Conservation (phyloP, 345 rosid genomes). For the Abelmoschus esculentus region DNA sequence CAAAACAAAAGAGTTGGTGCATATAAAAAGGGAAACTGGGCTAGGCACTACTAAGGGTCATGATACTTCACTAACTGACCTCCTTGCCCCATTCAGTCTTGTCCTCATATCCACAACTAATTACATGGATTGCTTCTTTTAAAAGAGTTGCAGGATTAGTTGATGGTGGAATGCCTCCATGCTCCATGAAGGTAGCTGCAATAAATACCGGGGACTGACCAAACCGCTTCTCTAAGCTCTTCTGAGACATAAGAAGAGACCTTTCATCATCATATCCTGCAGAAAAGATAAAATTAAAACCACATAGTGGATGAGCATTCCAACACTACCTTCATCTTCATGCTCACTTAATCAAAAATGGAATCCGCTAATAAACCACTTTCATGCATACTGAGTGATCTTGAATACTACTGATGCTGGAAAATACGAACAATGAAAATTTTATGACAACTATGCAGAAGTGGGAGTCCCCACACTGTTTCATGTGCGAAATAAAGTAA, state of each 20-base stretch:
- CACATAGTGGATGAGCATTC: neutral
- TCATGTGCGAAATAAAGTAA: neutral
- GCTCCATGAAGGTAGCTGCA: constrained; percentile 97
- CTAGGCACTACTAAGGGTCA: constrained; percentile 4
- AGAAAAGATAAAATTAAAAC: constrained; percentile 19
- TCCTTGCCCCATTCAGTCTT: constrained; percentile 99
- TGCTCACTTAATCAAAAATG: constrained; percentile 2
- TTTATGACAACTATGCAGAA: neutral
- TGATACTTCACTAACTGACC: constrained; percentile 33
- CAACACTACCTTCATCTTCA: neutral
- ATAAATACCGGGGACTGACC: constrained; percentile 99
- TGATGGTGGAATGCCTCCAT: constrained; percentile 92
- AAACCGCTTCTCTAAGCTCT: constrained; percentile 94
- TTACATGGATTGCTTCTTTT: constrained; percentile 97
- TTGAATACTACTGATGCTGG: neutral
- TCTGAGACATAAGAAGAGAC: constrained; percentile 96
- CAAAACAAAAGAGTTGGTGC: neutral
- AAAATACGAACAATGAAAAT: neutral
- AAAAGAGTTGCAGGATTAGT: constrained; percentile 93
- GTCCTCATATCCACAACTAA: constrained; percentile 99
- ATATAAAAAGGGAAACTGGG: constrained; percentile 1
- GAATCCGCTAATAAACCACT: neutral
- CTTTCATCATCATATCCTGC: constrained; percentile 99
- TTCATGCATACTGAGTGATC: neutral
- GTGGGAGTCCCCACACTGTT: neutral